phyloP scores from a whole-genome alignment of 73 alveolate species.

The Effrenium voratum region DNA sequence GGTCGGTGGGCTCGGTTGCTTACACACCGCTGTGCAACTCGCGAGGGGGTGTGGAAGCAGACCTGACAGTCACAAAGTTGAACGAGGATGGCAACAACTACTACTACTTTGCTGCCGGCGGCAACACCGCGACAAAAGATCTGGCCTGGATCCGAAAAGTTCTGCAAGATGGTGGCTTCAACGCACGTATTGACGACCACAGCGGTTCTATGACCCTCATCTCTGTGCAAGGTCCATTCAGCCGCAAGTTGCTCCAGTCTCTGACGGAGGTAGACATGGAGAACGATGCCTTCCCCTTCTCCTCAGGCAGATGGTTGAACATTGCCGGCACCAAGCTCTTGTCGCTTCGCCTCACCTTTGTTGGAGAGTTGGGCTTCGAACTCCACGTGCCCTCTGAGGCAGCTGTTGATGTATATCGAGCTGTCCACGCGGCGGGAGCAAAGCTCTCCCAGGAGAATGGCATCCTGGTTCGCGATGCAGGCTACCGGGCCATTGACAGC shows the following conservation, averaged over 20 bases:
- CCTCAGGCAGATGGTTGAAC: slow-evolving; percentile 40
- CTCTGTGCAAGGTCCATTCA: slow-evolving; percentile 85
- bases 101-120: slow-evolving; percentile 91
- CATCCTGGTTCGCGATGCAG: slow-evolving; percentile 79
- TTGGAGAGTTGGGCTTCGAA: slow-evolving; percentile 82
- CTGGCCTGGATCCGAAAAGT: slow-evolving; percentile 69
- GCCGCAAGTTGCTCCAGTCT: slow-evolving; percentile 75
- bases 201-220: slow-evolving; percentile 44
- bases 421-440: slow-evolving; percentile 66
- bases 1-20: slow-evolving; percentile 51
- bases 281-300: slow-evolving; percentile 56
- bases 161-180: neutral
- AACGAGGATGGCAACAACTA: slow-evolving; percentile 4
- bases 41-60: slow-evolving; percentile 85
- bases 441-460: slow-evolving; percentile 24
- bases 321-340: slow-evolving; percentile 59
- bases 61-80: slow-evolving; percentile 54
- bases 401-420: slow-evolving; percentile 69
- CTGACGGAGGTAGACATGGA: slow-evolving; percentile 33
- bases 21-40: slow-evolving; percentile 88
- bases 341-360: slow-evolving; percentile 70
- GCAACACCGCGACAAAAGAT: slow-evolving; percentile 86
- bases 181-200: slow-evolving; percentile 52
- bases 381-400: slow-evolving; percentile 71
- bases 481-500: slow-evolving; percentile 86